A percentile compares a stretch with the other conserved stretches of the same genome.
These are phyloP conservation scores for Tuber indicum DNA, from an alignment of 495 filamentous ascomycete species.

Conservation along the genomic window DNA sequence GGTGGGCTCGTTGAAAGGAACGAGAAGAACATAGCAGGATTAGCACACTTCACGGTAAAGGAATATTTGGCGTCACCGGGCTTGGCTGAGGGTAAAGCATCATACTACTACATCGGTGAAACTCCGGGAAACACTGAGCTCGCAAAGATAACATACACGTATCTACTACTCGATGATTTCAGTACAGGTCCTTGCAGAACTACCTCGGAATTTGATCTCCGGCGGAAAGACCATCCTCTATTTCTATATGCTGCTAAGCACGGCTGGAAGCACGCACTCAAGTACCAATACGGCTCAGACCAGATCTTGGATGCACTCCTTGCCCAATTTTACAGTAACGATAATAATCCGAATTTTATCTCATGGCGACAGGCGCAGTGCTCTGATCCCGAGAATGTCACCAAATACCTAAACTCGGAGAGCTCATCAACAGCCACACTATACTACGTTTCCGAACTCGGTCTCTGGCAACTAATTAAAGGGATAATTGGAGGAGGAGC, in stretches of 20 bases:
- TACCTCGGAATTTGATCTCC: neutral
- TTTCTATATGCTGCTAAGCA: slow-evolving; percentile 6
- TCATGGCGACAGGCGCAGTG: neutral
- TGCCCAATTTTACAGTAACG: neutral
- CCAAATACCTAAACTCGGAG: too few species aligned
- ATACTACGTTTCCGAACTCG: neutral
- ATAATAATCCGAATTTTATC: neutral
- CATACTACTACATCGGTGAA: slow-evolving; percentile 5
- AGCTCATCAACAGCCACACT: neutral
- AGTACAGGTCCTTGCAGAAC: neutral
- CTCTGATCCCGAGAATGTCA: too few species aligned
- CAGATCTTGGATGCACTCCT: neutral
- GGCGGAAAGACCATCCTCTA: neutral
- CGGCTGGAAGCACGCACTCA: slow-evolving; percentile 1
- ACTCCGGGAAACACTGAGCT: slow-evolving; percentile 3
- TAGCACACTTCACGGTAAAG: slow-evolving; percentile 41
- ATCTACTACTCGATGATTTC: slow-evolving; percentile 17
- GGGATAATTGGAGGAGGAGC: neutral
- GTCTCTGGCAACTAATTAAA: neutral
- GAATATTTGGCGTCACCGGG: slow-evolving; percentile 35
- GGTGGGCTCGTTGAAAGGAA: slow-evolving; percentile 15
- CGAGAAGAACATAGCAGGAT: neutral
- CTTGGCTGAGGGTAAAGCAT: slow-evolving; percentile 3
- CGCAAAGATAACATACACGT: slow-evolving; percentile 14
- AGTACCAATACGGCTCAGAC: neutral